phyloP scores from a whole-genome alignment of 2,329 filamentous ascomycete species.

The Botryosphaeria agaves region DNA sequence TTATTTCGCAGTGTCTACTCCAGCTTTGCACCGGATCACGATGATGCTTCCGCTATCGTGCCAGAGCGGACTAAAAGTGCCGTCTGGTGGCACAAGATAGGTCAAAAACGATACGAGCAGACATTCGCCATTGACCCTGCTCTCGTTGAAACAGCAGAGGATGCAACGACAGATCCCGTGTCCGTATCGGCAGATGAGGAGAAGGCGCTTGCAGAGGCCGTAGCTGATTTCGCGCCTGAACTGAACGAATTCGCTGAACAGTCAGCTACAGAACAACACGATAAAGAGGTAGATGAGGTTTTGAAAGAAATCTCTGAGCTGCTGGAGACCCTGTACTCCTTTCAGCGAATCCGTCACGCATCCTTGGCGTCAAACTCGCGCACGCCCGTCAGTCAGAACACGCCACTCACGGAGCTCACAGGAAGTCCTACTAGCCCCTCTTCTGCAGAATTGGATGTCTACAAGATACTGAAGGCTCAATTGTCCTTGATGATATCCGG shows the following conservation, averaged over 20 bases:
- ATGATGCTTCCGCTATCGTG: slow-evolving; percentile 54
- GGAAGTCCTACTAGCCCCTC: slow-evolving; percentile 50
- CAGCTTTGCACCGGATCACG: slow-evolving; percentile 59
- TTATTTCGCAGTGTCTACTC: slow-evolving; percentile 65
- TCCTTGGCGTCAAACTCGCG: slow-evolving; percentile 48
- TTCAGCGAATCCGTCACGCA: slow-evolving; percentile 63
- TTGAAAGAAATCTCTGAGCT: slow-evolving; percentile 58
- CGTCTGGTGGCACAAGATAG: slow-evolving; percentile 61
- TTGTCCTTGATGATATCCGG: slow-evolving; percentile 55
- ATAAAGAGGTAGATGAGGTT: slow-evolving; percentile 50
- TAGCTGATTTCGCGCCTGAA: slow-evolving; percentile 18
- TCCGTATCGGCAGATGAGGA: no score
- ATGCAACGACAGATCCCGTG: no score
- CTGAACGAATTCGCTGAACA: no score
- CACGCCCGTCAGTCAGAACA: slow-evolving; percentile 30
- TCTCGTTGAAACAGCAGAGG: slow-evolving; percentile 13
- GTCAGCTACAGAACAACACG: slow-evolving; percentile 21
- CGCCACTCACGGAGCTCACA: slow-evolving; percentile 25
- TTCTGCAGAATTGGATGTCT: slow-evolving; percentile 38
- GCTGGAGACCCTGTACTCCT: slow-evolving; percentile 58
- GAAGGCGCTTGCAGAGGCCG: slow-evolving; percentile 18
- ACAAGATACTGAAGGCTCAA: slow-evolving; percentile 59
- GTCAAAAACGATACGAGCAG: slow-evolving; percentile 47
- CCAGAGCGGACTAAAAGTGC: slow-evolving; percentile 49
- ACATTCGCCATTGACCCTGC: slow-evolving; percentile 38